Evolutionary conservation across 1,139 yeast genomes (phyloP), one percentile per base, ranked within the genome.

Genomic region (Pichia sp.): DNA sequence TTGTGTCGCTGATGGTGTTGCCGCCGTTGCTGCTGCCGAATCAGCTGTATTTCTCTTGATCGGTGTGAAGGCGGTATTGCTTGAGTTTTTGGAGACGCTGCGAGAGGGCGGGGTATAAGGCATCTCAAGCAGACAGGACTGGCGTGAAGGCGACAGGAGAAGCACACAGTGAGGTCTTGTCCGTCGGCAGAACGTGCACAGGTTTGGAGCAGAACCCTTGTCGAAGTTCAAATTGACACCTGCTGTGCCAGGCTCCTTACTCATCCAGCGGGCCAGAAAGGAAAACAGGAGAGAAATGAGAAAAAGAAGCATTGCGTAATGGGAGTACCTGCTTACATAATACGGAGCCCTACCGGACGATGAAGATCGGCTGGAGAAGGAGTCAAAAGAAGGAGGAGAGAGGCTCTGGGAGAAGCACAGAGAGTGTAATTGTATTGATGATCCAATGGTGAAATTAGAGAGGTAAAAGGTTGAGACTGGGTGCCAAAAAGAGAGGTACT

Each of bases 11-110:
- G n/a, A n/a, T n/a, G n/a, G n/a, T n/a, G n/a, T n/a, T n/a, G n/a
- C n/a, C n/a, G 22, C 19, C 3, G 16, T 30, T n/a, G 34, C 25
- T n/a, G 34, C 39, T 30, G 23, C 46, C 9, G 39, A 16, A 1
- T 40, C 22, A 3, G 30, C 21, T 6, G 26, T 22, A 41, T 36
- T 37, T 21, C 42, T 43, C 10, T 8, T 12, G 2, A 37, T 16
- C 2, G 31, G n/a, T 19, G 43, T 5, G 39, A 10, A 19, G 22
- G 10, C 21, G 18, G 37, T 37, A 23, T 19, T 21, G 19, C 43
- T 42, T 7, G 45, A 41, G n/a, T 41, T 49, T 28, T 42, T 49
- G n/a, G 55, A 53, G 19, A 34, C 37, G 18, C 37, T 34, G 16
- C 34, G 34, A 16, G 46, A 26, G 46, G 22, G 25, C 42, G 28